Evolutionary conservation across 1,284 basidiomycete species (phyloP), one percentile per base, ranked within the genome.

Genomic region (Melanopsichium pennsylvanicum): DNA sequence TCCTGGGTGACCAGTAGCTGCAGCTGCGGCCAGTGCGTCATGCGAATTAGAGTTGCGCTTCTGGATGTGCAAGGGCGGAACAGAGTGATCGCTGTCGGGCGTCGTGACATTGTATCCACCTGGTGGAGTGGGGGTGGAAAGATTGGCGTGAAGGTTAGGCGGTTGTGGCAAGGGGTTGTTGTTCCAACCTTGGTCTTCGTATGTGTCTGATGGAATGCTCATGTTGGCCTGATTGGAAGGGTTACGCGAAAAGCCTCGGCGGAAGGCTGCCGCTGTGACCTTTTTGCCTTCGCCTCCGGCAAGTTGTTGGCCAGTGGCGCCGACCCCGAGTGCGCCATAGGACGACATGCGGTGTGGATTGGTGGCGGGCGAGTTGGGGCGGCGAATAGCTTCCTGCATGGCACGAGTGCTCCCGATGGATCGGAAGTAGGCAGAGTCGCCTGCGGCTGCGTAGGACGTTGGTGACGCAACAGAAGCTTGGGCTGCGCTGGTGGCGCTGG

Each of bases 191-290:
- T 36, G 37, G 12, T 52, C 62, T 12, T 50, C 43, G 48, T 38
- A 39, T 7, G 27, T 8, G 31, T 43, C 26, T 34, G 41, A 13
- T 0, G 47, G 29, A 2, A 46, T 18, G 10, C 18, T 34, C 57
- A 68, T 52, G 43, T 50, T 51, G 23, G 48, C 51, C 35, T 74
- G 68, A 0, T 38, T 34, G 4, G 68, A 70, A 2, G 75, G 66
- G 13, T 59, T 56, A 29, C 74, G 66, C 11, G 45, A 57, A 32
- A 78, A 76, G 2, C 75, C 75, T 15, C 69, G 58, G 6, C 74
- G 54, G 69, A 78, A 78, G 0, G 75, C 75, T 2, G 75, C 75
- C 3, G 75, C 75, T 2, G 72, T 75, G 8, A 76, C 72, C 41
- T 78, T 78, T n/a, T 74, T 67, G 18, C 75, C 75, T 15, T 62